Conservation (phyloP, 176 grass and related monocot species). For the Avena sativa region DNA sequence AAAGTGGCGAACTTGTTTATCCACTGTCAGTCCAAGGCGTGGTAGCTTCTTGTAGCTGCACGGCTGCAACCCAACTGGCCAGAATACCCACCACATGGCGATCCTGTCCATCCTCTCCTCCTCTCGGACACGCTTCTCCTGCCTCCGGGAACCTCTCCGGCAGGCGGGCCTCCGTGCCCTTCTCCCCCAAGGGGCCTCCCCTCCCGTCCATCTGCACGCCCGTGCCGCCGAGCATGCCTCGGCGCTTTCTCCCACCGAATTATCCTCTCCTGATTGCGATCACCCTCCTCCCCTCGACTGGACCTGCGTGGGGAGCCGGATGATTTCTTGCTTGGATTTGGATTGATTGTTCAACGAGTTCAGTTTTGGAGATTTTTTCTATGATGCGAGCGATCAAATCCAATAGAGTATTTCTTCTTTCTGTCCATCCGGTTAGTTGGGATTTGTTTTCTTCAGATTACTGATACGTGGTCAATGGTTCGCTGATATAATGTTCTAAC, state of each 20-base stretch:
- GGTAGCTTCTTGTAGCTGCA: neutral
- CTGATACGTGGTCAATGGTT: neutral
- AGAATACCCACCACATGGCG: slow-evolving; percentile 18
- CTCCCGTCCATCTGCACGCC: neutral
- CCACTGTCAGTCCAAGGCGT: neutral
- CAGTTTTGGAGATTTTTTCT: neutral
- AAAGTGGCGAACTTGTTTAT: neutral
- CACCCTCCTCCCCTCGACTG: slow-evolving; percentile 14
- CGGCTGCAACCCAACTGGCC: no score
- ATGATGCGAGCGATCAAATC: neutral
- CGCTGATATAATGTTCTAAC: neutral
- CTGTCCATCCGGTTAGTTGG: neutral
- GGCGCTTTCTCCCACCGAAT: neutral
- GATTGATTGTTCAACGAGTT: neutral
- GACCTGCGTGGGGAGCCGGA: neutral
- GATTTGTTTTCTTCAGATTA: neutral
- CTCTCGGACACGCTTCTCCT: neutral
- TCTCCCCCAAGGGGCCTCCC: neutral
- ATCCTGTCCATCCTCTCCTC: neutral
- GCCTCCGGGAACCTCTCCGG: slow-evolving; percentile 17
- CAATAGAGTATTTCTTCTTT: neutral
- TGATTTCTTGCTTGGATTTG: neutral
- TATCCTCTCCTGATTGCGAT: neutral
- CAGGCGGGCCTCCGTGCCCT: neutral
- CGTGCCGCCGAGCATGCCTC: neutral